A percentile compares a stretch with the other conserved stretches of the same genome.
Evolutionary conservation across 352 stramenopile genomes (phyloP).

Genomic region (Blastocystis sp.): DNA sequence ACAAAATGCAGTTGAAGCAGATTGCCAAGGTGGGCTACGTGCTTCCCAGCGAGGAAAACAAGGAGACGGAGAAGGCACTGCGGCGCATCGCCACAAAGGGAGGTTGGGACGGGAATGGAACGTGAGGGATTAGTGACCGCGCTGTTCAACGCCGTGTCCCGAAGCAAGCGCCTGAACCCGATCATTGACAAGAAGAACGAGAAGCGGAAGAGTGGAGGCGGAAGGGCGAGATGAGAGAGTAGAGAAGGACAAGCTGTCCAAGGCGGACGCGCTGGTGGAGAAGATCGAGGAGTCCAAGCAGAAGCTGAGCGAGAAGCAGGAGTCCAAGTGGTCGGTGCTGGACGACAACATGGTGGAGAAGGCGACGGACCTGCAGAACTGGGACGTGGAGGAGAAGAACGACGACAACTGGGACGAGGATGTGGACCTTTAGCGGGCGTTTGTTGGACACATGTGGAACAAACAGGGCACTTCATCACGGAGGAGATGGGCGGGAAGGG

Average conservation of each 20-base stretch:
- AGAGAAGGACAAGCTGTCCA: background rate
- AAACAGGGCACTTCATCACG: background rate
- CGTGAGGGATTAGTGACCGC: background rate
- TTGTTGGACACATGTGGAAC: background rate
- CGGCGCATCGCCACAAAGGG: slow-evolving; percentile 19
- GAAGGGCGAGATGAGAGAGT: background rate
- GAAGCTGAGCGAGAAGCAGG: background rate
- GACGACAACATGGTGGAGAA: slow-evolving; percentile 48
- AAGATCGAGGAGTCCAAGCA: slow-evolving; percentile 20
- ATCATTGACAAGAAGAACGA: background rate
- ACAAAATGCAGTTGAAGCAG: slow-evolving; percentile 6
- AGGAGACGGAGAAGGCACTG: slow-evolving; percentile 8
- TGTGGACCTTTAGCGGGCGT: slow-evolving; percentile 1
- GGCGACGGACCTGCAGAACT: slow-evolving; percentile 32
- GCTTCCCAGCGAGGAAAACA: background rate
- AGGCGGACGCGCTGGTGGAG: background rate
- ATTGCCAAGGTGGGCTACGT: slow-evolving; percentile 5
- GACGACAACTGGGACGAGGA: slow-evolving; percentile 29
- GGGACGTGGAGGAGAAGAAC: background rate
- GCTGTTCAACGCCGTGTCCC: slow-evolving; percentile 8
- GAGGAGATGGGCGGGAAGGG: background rate
- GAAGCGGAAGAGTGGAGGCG: background rate
- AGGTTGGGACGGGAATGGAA: background rate
- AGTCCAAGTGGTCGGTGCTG: background rate
- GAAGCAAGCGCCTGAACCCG: background rate